These are phyloP conservation scores for Brettanomyces anomalus DNA, from an alignment of 805 yeast genomes.

Conservation along the genomic window DNA sequence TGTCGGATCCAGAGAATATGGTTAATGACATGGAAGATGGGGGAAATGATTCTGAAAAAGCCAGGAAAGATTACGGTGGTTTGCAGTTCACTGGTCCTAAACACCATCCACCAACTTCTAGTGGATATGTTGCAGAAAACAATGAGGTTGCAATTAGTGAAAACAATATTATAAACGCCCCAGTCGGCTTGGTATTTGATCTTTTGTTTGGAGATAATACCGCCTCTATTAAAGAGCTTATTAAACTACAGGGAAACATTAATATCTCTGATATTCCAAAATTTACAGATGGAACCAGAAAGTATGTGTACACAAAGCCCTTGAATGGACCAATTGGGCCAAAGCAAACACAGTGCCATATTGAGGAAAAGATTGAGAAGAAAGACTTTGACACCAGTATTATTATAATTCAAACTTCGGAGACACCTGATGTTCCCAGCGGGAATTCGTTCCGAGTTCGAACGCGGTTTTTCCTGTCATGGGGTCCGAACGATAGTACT, in stretches of 20 bases:
- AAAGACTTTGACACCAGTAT: constrained; percentile 39
- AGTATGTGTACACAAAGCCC: constrained; percentile 54
- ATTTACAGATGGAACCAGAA: constrained; percentile 31
- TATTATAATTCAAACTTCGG: constrained; percentile 46
- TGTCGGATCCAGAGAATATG: constrained; percentile 25
- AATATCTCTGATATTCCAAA: constrained; percentile 43
- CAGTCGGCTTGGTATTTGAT: constrained; percentile 51
- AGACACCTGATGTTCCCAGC: constrained; percentile 78
- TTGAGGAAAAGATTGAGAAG: constrained; percentile 49
- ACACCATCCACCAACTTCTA: constrained; percentile 27
- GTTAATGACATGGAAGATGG: constrained; percentile 20
- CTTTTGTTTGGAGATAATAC: constrained; percentile 57
- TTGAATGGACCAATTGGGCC: constrained; percentile 66
- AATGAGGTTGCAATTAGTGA: constrained; percentile 42
- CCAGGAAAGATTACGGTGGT: constrained; percentile 23
- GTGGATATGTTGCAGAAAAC: constrained; percentile 32
- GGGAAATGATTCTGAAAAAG: constrained; percentile 15
- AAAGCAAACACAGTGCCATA: constrained; percentile 59
- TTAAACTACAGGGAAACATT: constrained; percentile 55
- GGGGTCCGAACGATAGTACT: constrained; percentile 55
- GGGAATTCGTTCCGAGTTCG: constrained; percentile 59
- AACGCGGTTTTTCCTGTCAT: constrained; percentile 47
- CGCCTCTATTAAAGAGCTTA: constrained; percentile 31
- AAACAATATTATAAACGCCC: constrained; percentile 42
- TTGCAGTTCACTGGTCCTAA: constrained; percentile 31